Percentiles rank a stretch among this genome's conserved stretches.
Evolutionary conservation across 768 basidiomycete species (phyloP).

Genomic region (Lentinula edodes): DNA sequence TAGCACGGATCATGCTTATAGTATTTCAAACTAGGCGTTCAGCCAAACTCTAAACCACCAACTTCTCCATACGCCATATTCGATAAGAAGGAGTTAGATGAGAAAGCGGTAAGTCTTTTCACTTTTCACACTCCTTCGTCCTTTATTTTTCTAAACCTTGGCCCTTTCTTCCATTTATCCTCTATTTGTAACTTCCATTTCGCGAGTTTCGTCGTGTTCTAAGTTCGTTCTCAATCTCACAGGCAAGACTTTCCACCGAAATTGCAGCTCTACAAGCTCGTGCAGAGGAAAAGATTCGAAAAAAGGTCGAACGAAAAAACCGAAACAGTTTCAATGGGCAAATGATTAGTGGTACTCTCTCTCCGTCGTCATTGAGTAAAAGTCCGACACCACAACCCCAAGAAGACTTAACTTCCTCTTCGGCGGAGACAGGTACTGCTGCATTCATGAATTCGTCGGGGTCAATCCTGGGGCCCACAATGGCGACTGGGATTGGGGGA

Average conservation of each 20-base stretch:
- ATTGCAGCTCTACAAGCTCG: constrained; percentile 49
- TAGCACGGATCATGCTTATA: not conserved
- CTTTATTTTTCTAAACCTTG: too few species aligned
- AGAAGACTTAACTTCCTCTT: not conserved
- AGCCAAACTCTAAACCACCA: constrained; percentile 30
- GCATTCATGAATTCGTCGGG: not conserved
- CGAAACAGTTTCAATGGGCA: not conserved
- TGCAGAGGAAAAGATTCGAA: constrained; percentile 37
- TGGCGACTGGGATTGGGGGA: too few species aligned
- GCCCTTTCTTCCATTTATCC: not conserved
- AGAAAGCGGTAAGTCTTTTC: constrained; percentile 41
- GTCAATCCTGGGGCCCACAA: not conserved
- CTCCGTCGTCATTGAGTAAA: not conserved
- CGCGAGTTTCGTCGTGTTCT: not conserved
- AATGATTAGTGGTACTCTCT: not conserved
- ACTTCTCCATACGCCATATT: constrained; percentile 56
- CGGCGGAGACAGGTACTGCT: too few species aligned
- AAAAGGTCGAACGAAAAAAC: not conserved
- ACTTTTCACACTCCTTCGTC: not conserved
- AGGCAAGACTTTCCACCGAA: constrained; percentile 58
- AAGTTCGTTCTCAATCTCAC: not conserved
- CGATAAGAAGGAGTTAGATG: constrained; percentile 49
- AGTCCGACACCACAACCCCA: not conserved
- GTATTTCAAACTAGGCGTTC: constrained; percentile 32
- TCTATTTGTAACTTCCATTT: not conserved